A percentile compares a stretch with the other conserved stretches of the same genome.
Evolutionary conservation across 1,139 yeast species (phyloP).

Genomic region (Hanseniaspora uvarum): DNA sequence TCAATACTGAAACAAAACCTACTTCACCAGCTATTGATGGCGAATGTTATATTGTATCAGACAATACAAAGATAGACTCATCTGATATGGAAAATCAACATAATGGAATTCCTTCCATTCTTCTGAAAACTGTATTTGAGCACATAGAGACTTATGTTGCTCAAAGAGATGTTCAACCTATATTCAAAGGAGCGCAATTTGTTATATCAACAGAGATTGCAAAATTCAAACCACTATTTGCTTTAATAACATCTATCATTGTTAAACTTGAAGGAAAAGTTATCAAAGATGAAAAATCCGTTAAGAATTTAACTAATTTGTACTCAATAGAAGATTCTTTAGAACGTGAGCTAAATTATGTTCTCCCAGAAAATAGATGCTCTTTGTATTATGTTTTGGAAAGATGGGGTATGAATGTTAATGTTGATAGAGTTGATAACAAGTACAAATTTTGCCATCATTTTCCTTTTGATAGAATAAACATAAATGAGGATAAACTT

Average conservation of each 20-base stretch:
- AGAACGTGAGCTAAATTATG: not conserved
- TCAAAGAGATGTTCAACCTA: not conserved
- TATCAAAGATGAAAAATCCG: not conserved
- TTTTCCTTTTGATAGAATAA: conserved; percentile 1
- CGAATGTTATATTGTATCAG: not conserved
- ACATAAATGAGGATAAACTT: not conserved
- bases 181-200: not conserved
- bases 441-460: conserved; percentile 5
- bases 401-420: conserved; percentile 8
- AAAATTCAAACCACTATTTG: not conserved
- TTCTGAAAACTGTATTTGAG: not conserved
- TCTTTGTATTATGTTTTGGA: conserved; percentile 14
- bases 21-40: conserved; percentile 3
- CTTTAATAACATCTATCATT: not conserved
- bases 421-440: not conserved
- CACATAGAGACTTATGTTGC: not conserved
- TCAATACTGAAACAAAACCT: not conserved
- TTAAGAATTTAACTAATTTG: not conserved
- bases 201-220: not conserved
- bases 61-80: not conserved
- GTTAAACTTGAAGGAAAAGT: not conserved
- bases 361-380: conserved; percentile 1
- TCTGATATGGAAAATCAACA: not conserved
- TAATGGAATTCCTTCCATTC: not conserved
- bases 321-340: conserved; percentile 9